Conservation (phyloP, 2,329 filamentous ascomycete species). For the Aureobasidium vineae region DNA sequence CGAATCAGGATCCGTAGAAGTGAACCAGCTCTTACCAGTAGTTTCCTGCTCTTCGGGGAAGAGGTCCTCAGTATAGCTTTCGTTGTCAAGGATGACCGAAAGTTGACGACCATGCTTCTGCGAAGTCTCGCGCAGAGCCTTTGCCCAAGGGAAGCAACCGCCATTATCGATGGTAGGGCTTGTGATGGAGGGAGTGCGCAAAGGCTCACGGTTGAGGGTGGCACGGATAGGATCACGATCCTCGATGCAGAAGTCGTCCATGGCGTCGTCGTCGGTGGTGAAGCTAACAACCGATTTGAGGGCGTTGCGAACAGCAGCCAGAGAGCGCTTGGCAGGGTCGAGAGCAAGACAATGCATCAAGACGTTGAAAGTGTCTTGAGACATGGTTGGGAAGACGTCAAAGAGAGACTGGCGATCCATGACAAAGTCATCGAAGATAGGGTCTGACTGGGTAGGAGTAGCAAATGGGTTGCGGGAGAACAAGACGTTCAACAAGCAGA, state of each 20-base stretch:
- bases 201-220: constrained; percentile 84
- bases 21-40: constrained; percentile 65
- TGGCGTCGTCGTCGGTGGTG: constrained; percentile 84
- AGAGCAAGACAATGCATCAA: constrained; percentile 86
- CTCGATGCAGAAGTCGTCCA: constrained; percentile 86
- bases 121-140: constrained; percentile 76
- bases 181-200: constrained; percentile 92
- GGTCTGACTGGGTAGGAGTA: constrained; percentile 83
- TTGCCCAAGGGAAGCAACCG: constrained; percentile 92
- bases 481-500: constrained; percentile 92
- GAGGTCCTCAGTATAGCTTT: constrained; percentile 75
- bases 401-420: constrained; percentile 94
- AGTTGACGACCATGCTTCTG: constrained; percentile 70
- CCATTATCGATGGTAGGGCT: constrained; percentile 73
- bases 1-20: constrained; percentile 67
- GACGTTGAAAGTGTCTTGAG: constrained; percentile 94
- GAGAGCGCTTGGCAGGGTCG: constrained; percentile 83
- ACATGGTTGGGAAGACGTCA: constrained; percentile 98
- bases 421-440: constrained; percentile 88
- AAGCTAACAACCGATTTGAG: constrained; percentile 81
- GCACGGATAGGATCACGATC: constrained; percentile 75
- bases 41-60: constrained; percentile 74
- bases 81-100: constrained; percentile 76
- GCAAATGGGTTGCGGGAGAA: constrained; percentile 97
- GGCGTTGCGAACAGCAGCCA: constrained; percentile 73